A percentile compares a stretch with the other conserved stretches of the same genome.
Conservation (phyloP, 768 basidiomycete genomes). For the Lactarius hengduanensis region DNA sequence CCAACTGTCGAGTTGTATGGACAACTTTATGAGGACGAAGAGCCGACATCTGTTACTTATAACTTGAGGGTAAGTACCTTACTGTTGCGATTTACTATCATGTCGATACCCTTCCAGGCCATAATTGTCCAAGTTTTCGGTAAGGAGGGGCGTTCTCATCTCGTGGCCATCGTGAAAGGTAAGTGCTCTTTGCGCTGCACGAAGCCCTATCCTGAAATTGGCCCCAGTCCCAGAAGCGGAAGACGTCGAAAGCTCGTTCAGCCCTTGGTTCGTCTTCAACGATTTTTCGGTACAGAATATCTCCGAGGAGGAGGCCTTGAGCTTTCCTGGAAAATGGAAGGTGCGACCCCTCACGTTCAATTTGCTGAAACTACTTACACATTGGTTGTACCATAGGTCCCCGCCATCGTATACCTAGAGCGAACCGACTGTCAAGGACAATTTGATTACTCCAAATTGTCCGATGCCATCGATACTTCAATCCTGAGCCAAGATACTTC, state of each 20-base stretch:
- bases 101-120: slow-evolving; percentile 46
- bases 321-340: slow-evolving; percentile 92
- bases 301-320: slow-evolving; percentile 81
- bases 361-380: not conserved
- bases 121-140: slow-evolving; percentile 77
- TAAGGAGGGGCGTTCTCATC: slow-evolving; percentile 72
- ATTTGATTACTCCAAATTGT: slow-evolving; percentile 65
- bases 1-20: slow-evolving; percentile 57
- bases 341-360: slow-evolving; percentile 39
- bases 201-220: not conserved
- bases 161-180: slow-evolving; percentile 89
- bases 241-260: slow-evolving; percentile 34
- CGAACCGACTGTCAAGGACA: slow-evolving; percentile 56
- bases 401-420: slow-evolving; percentile 89
- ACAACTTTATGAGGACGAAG: slow-evolving; percentile 57
- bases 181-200: slow-evolving; percentile 26
- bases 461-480: slow-evolving; percentile 62
- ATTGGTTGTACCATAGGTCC: slow-evolving; percentile 49
- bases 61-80: slow-evolving; percentile 61
- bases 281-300: slow-evolving; percentile 90
- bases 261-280: slow-evolving; percentile 94
- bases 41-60: slow-evolving; percentile 57
- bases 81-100: slow-evolving; percentile 1
- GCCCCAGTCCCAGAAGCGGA: slow-evolving; percentile 69
- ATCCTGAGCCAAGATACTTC: slow-evolving; percentile 87